Evolutionary conservation across 108 stramenopile genomes (phyloP).

Genomic region (Bacterosira constricta): DNA sequence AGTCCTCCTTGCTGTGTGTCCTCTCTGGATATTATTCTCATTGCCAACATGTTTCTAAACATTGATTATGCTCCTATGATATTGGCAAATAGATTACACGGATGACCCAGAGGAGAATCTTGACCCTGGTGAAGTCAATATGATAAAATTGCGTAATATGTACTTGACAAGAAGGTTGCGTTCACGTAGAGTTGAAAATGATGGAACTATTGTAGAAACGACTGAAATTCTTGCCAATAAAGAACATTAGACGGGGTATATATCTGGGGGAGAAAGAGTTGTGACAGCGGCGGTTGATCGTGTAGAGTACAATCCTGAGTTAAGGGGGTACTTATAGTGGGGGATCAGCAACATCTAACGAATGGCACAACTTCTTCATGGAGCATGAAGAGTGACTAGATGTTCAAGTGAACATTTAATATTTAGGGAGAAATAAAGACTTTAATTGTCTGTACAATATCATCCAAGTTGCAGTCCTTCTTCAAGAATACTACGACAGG

Average conservation of each 20-base stretch:
- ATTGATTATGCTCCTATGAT: not conserved
- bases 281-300: not conserved
- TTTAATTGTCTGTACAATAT: no score
- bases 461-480: no score
- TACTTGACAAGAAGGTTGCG: conserved; percentile 41
- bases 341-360: no score
- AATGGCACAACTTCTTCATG: no score
- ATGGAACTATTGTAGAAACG: conserved; percentile 25
- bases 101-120: conserved; percentile 58
- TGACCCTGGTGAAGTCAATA: conserved; percentile 62
- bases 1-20: not conserved
- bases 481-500: no score
- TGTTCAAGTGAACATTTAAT: no score
- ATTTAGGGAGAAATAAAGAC: no score
- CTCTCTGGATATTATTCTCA: not conserved
- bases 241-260: not conserved
- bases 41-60: not conserved
- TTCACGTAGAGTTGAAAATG: conserved; percentile 3
- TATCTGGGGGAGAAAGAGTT: not conserved
- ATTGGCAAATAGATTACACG: conserved; percentile 61
- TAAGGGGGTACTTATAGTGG: no score
- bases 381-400: no score
- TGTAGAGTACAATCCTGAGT: not conserved
- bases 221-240: conserved; percentile 9
- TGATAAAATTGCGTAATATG: conserved; percentile 43